Evolutionary conservation across 208 protist species (phyloP).

Genomic region (Acanthamoeba quina): DNA sequence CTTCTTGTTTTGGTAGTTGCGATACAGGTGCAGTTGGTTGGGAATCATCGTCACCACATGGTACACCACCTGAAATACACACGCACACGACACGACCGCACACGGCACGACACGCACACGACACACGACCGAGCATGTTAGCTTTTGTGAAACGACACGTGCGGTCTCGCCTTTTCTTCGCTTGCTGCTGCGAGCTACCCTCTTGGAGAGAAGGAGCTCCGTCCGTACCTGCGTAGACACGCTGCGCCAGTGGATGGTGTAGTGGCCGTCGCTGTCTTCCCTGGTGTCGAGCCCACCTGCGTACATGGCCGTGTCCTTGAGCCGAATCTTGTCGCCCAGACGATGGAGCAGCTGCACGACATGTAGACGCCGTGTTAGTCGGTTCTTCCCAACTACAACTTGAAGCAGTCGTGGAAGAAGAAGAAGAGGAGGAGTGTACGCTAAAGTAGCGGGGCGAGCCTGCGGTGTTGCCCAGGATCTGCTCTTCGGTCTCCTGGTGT

Average conservation of each 20-base stretch:
- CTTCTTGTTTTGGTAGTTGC: constrained; percentile 79
- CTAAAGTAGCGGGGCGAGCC: constrained; percentile 78
- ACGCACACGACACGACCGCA: neutral
- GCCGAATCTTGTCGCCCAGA: constrained; percentile 69
- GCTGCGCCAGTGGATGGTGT: constrained; percentile 66
- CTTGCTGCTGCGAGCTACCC: neutral
- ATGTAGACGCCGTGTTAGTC: no score
- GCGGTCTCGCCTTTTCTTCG: no score
- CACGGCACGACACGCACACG: no score
- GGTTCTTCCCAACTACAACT: no score
- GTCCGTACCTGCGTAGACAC: constrained; percentile 10
- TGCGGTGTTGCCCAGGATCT: constrained; percentile 78
- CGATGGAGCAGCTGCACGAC: constrained; percentile 68
- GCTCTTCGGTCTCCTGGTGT: constrained; percentile 77
- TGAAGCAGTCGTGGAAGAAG: neutral
- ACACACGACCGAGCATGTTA: no score
- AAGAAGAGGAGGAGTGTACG: no score
- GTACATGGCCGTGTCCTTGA: constrained; percentile 77
- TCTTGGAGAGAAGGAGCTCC: neutral
- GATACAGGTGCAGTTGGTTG: constrained; percentile 63
- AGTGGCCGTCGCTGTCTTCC: constrained; percentile 35
- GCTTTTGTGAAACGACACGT: no score
- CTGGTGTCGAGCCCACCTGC: constrained; percentile 78
- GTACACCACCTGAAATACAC: constrained; percentile 73
- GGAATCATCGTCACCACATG: constrained; percentile 82